Base-by-base conservation (phyloP, 257 asterid genomes). In the Scutellaria baicalensis region DNA sequence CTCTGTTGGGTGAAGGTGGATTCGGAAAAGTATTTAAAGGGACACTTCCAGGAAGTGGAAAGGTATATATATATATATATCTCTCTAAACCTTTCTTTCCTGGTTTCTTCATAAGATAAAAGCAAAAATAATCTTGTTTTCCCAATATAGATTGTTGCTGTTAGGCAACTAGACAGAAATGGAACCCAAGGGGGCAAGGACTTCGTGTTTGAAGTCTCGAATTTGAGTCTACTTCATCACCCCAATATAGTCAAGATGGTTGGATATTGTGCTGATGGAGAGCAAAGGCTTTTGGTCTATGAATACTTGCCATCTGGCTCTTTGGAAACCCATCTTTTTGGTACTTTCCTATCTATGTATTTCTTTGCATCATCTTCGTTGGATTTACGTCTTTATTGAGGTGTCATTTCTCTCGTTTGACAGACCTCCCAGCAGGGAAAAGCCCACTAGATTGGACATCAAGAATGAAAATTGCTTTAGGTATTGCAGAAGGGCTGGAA, bases 251-350 rank as follows among this genome's bases (percentile, higher is more conserved):
- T 88, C 48, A 79, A 78, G 51, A 78, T 94, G 59, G 66, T 94
- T 40, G 99, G 99, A 51, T 94, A 88, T 43, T 91, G 99, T 57
- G 99, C 97, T 7, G 99, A 94, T 79, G 99, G 99, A 49, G 99
- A 94, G 60, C 99, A 94, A 68, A 85, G 98, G 72, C 84, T 91
- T 48, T 76, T 94, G 84, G 98, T 91, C 7, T 91, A 91, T 56
- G 99, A 91, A 68, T 86, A 86, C 84, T 68, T 89, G 83, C 84
- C 92, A 11, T 56, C 72, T n/a, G 96, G 95, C 42, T 73, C 88
- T 54, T 73, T 91, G 23, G 83, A 77, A 50, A 80, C 61, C 72
- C 80, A 80, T 67, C 79, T 94, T 48, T 83, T 81, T 39, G 98
- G 97, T 94, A 88, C 58, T 57, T 42, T 6, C 23, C 14, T 16